These are phyloP conservation scores for Hortiboletus campestris DNA, from an alignment of 768 basidiomycete species.

Conservation along the genomic window DNA sequence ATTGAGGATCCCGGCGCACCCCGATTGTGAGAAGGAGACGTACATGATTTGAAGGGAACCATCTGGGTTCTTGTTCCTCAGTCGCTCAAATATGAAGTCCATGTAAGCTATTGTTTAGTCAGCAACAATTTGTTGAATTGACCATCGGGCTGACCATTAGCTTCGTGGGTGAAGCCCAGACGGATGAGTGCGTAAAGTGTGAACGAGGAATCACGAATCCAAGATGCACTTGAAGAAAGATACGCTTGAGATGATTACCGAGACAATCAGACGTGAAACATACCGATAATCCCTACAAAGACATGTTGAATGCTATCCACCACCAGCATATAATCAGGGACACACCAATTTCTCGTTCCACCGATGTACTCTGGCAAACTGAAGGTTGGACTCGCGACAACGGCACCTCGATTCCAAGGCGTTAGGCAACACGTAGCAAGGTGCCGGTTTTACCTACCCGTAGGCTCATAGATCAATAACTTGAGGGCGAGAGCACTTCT, in stretches of 20 bases:
- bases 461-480: conserved; percentile 89
- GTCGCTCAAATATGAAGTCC: conserved; percentile 85
- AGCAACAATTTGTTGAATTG: neutral
- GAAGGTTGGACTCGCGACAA: conserved; percentile 95
- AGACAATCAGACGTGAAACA: neutral
- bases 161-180: conserved; percentile 92
- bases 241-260: neutral
- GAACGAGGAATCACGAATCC: conserved; percentile 97
- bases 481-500: conserved; percentile 93
- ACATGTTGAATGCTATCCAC: neutral
- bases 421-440: neutral
- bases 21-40: neutral
- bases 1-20: neutral
- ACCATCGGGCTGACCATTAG: conserved; percentile 56
- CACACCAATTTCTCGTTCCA: conserved; percentile 83
- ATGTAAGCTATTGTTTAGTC: conserved; percentile 59
- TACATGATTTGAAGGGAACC: conserved; percentile 94
- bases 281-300: conserved; percentile 62
- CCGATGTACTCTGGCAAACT: conserved; percentile 91
- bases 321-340: neutral
- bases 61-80: conserved; percentile 82
- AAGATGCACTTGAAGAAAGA: conserved; percentile 54
- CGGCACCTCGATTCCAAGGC: conserved; percentile 56
- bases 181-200: conserved; percentile 92
- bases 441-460: conserved; percentile 42